phyloP scores from a whole-genome alignment of 2,329 filamentous ascomycete genomes.

The Biscogniauxia mediterranea region DNA sequence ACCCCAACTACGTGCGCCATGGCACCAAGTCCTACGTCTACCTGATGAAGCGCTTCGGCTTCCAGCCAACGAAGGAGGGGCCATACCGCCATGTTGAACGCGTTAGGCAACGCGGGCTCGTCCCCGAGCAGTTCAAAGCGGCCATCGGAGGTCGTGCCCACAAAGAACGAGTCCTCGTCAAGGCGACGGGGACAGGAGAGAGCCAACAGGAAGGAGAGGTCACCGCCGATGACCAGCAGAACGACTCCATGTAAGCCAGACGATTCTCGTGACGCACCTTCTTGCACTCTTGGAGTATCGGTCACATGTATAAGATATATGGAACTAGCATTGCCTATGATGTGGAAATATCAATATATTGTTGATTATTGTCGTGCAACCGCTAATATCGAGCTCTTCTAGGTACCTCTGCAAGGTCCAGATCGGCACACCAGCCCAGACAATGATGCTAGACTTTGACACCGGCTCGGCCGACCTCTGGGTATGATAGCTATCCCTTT shows the following conservation, averaged over 20 bases:
- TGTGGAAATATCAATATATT: too few species aligned
- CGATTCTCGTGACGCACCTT: not conserved
- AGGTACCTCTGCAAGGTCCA: constrained; percentile 60
- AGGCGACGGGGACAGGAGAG: constrained; percentile 38
- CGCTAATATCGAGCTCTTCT: constrained; percentile 47
- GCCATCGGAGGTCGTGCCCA: constrained; percentile 48
- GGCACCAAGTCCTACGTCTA: constrained; percentile 64
- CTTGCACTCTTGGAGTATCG: not conserved
- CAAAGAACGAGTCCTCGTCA: constrained; percentile 46
- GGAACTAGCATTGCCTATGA: not conserved
- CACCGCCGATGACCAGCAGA: constrained; percentile 62
- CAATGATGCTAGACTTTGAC: constrained; percentile 63
- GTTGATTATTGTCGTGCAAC: not conserved
- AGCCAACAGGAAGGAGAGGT: constrained; percentile 46
- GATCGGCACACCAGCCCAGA: constrained; percentile 66
- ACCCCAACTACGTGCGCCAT: constrained; percentile 57
- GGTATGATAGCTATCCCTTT: constrained; percentile 42
- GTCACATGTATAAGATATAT: not conserved
- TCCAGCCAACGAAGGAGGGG: constrained; percentile 60
- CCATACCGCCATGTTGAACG: constrained; percentile 55
- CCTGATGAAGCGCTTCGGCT: constrained; percentile 60
- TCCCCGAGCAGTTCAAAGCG: constrained; percentile 39
- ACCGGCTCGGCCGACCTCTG: constrained; percentile 70
- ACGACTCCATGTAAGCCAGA: constrained; percentile 51
- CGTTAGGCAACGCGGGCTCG: constrained; percentile 47